Conservation (phyloP, 177 flowering plant genomes). For the Vitis hybrid region DNA sequence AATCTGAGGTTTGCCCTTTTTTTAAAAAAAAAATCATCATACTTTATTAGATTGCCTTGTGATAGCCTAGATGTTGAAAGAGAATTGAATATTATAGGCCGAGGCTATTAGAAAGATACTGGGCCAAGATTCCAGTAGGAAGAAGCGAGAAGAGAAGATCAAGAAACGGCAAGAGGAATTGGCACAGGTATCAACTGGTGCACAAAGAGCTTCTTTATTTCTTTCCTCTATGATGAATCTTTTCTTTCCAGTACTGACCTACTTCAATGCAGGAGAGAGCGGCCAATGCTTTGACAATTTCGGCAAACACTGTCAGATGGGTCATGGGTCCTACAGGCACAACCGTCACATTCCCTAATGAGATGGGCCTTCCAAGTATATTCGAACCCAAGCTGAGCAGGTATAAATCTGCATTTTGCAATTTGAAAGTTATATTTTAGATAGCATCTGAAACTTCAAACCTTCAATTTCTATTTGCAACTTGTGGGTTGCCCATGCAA, state of each 20-base stretch:
- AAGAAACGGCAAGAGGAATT: constrained; percentile 41
- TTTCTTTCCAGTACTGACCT: neutral
- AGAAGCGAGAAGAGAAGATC: constrained; percentile 44
- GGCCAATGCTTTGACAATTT: constrained; percentile 29
- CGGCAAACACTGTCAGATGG: constrained; percentile 41
- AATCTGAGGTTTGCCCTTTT: constrained; percentile 40
- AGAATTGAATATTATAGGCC: constrained; percentile 26
- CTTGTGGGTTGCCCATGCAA: no score
- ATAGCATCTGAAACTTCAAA: neutral
- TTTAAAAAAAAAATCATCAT: neutral
- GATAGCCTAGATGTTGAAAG: neutral
- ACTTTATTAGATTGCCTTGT: neutral
- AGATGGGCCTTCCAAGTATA: constrained; percentile 47
- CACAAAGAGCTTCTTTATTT: neutral
- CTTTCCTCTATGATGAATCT: neutral
- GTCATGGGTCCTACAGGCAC: constrained; percentile 51
- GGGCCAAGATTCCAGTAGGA: constrained; percentile 59
- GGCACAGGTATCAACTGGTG: constrained; percentile 25
- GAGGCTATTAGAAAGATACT: constrained; percentile 61
- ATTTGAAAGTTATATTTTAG: neutral
- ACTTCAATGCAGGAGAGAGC: constrained; percentile 42
- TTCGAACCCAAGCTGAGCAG: constrained; percentile 42
- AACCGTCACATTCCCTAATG: constrained; percentile 39
- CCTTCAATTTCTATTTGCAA: no score
- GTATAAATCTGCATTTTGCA: constrained; percentile 17